Base-by-base conservation (phyloP, 495 filamentous ascomycete species). In the Aspergillus wentii region DNA sequence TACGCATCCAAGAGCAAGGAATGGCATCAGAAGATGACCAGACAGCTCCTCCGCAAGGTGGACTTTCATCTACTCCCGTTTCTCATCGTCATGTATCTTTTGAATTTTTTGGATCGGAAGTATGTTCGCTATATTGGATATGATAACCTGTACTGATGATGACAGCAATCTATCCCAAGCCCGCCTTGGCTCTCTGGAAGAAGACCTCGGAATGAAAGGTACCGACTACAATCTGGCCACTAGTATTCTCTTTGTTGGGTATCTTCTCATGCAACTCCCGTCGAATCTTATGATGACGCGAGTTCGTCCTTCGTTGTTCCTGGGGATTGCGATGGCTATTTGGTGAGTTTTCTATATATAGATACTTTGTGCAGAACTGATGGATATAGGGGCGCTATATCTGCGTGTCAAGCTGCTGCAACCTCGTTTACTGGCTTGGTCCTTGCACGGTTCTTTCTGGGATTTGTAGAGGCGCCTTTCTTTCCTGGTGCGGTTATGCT, bases 41-140 rank as follows among this genome's bases (percentile, higher is more conserved):
- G 44, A 1, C 37, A 36, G 42, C 60, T 85, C 25, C 61, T 72
- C 35, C 63, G 73, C 19, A 85, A 82, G 52, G 79, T 86, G 10
- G 83, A 86, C 49, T 35, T 71, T 0, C 59, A 78, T 33, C 54
- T 71, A 1, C 57, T 86, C 38, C 81, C 82, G 3, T 74, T 78
- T 49, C 52, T 85, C 25, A 68, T 82, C 27, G 20, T 84, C 15
- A 83, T 84, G 78, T 88, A 89, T 53, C 80, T 89, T 44, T 58
- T 89, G 50, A 89, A 89, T 52, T 91, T 88, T 56, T 63, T 89
- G 46, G 86, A 89, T 59, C 74, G 86, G 29, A 77, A 75, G 59
- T 62, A 46, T 9, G 58, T 46, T 9, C 27, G 7, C 16, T 14
- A 0, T 7, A 0, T 17, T n/a, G n/a, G n/a, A 17, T 6, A 5